phyloP scores from a whole-genome alignment of 352 stramenopile genomes.

The Thalassiosira exigua region DNA sequence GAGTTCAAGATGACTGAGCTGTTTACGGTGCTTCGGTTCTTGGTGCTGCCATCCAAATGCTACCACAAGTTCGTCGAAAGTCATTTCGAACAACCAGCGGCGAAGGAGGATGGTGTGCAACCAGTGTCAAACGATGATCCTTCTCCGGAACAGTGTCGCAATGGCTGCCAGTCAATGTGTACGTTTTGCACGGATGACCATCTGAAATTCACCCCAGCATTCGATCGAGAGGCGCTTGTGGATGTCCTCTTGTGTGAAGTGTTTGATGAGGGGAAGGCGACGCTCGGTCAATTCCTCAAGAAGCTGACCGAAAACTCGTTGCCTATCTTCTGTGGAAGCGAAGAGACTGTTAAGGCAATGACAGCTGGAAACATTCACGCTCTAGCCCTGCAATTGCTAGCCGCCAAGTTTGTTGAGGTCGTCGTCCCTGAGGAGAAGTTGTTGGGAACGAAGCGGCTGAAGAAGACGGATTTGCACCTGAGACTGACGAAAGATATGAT shows the following conservation, averaged over 20 bases:
- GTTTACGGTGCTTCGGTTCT: neutral
- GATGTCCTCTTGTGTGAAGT: neutral
- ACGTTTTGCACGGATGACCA: neutral
- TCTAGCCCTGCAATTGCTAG: slow-evolving; percentile 2
- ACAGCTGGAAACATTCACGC: slow-evolving; percentile 13
- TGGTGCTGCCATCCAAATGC: neutral
- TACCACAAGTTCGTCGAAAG: neutral
- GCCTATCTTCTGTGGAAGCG: neutral
- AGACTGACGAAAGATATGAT: neutral
- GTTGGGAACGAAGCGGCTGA: slow-evolving; percentile 2
- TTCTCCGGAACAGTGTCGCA: no score
- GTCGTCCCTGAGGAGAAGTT: neutral
- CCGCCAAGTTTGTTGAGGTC: slow-evolving; percentile 14
- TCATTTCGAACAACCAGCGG: neutral
- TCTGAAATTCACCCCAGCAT: neutral
- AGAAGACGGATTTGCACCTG: slow-evolving; percentile 8
- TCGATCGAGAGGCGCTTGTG: neutral
- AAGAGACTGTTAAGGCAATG: slow-evolving; percentile 5
- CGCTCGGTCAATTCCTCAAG: neutral
- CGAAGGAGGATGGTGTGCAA: neutral
- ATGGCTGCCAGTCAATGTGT: neutral
- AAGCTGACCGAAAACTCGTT: slow-evolving; percentile 1
- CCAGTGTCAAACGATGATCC: neutral
- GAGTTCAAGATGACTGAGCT: neutral
- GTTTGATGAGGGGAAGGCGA: neutral